A percentile compares a stretch with the other conserved stretches of the same genome.
phyloP scores from a whole-genome alignment of 202 grass and related monocot genomes.

The Setaria viridis region DNA sequence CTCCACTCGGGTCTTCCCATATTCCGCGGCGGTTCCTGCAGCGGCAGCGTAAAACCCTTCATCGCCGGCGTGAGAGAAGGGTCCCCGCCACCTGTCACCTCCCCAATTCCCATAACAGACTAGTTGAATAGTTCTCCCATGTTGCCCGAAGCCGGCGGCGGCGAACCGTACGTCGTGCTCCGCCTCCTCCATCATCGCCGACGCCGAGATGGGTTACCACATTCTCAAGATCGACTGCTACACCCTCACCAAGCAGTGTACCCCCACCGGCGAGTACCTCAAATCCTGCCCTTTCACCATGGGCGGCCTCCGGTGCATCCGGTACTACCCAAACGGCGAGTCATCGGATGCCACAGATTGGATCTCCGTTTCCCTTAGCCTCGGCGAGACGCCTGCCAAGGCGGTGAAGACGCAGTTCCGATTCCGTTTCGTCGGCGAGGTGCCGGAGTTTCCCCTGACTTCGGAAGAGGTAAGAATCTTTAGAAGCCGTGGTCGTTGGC shows the following conservation, averaged over 20 bases:
- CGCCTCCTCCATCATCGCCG: neutral
- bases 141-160: neutral
- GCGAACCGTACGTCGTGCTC: neutral
- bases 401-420: neutral
- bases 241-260: neutral
- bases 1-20: no score
- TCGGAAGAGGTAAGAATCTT: no score
- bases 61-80: no score
- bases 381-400: neutral
- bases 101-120: no score
- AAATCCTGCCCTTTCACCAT: constrained; percentile 12
- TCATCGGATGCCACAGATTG: neutral
- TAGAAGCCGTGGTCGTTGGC: no score
- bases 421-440: neutral
- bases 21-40: no score
- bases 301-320: neutral
- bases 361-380: neutral
- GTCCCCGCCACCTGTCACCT: no score
- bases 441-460: no score
- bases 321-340: neutral
- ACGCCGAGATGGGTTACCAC: neutral
- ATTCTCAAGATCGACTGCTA: constrained; percentile 18
- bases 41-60: no score
- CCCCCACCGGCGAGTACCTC: neutral
- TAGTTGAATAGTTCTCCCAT: neutral